Base-by-base conservation (phyloP, 2,329 filamentous ascomycete genomes). In the Verticillium nonalfalfae region DNA sequence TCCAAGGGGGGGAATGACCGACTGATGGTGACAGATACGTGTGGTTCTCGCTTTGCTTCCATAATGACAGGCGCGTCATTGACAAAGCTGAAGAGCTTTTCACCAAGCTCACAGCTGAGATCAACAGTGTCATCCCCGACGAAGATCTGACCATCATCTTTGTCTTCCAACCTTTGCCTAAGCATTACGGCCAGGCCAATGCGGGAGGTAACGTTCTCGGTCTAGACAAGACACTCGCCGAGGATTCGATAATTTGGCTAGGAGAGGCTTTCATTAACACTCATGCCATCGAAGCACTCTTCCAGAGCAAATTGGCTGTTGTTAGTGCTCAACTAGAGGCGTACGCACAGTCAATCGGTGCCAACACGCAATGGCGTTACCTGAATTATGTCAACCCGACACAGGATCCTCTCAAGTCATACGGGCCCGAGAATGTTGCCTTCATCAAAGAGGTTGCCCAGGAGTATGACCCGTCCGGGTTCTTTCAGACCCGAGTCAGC, bases 381-480 rank as follows among this genome's bases (percentile, higher is more conserved):
- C 69, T 76, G 58, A 75, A 75, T 65, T 75, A 76, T 57, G 69
- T 69, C 60, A 64, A 68, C 1, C 69, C 70, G 56, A 70, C 69
- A 57, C 69, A 72, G 60, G 59, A 67, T 33, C 68, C 69, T 1
- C 60, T 71, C 4, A 66, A 62, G 1, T 69, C 70, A 6, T 77
- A 76, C 59, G 74, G 74, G 1, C 62, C 58, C 13, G 67, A 65
- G 13, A 76, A 74, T 57, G 62, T 72, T 31, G 60, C 64, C 50
- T 66, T 64, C 50, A 60, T 76, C 62, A 64, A 67, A 13, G 61
- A 61, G 5, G 67, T 71, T 38, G 71, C 72, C 7, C 59, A 64
- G 60, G 71, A 70, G 62, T 76, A 74, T 62, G 74, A 76, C 60
- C 71, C 69, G 0, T 38, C 67, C 2, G 66, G 66, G 7, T 68